Evolutionary conservation across 495 filamentous ascomycete species (phyloP).

Genomic region (Extremus antarcticus): DNA sequence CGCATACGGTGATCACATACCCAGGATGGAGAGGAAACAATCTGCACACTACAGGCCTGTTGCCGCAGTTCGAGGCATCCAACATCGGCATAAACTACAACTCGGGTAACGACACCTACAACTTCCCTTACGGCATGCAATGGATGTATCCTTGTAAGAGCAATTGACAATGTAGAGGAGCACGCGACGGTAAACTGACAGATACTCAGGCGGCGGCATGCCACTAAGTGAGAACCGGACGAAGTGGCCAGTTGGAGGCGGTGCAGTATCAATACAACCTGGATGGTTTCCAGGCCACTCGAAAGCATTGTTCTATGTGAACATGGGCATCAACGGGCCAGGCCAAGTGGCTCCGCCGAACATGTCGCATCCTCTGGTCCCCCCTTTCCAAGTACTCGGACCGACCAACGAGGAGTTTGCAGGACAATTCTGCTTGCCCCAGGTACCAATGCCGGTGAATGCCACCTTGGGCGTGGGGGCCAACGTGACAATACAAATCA

Average conservation of each 20-base stretch:
- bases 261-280: constrained; percentile 77
- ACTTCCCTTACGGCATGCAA: constrained; percentile 87
- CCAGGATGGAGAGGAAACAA: constrained; percentile 94
- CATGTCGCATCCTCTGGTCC: constrained; percentile 75
- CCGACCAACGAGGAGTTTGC: constrained; percentile 72
- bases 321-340: constrained; percentile 55
- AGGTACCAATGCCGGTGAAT: constrained; percentile 75
- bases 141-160: constrained; percentile 94
- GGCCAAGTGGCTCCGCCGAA: constrained; percentile 68
- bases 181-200: not conserved
- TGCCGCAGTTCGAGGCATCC: constrained; percentile 15
- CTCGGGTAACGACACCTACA: constrained; percentile 29
- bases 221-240: constrained; percentile 70
- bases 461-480: constrained; percentile 64
- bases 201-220: constrained; percentile 68
- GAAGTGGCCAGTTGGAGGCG: constrained; percentile 79
- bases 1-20: constrained; percentile 86
- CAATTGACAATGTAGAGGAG: not conserved
- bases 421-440: constrained; percentile 79
- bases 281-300: constrained; percentile 92
- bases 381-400: constrained; percentile 77
- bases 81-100: constrained; percentile 35
- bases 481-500: constrained; percentile 87
- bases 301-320: constrained; percentile 82
- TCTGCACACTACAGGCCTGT: constrained; percentile 60